phyloP scores from a whole-genome alignment of 2,329 filamentous ascomycete genomes.

The Metarhizium humberi region DNA sequence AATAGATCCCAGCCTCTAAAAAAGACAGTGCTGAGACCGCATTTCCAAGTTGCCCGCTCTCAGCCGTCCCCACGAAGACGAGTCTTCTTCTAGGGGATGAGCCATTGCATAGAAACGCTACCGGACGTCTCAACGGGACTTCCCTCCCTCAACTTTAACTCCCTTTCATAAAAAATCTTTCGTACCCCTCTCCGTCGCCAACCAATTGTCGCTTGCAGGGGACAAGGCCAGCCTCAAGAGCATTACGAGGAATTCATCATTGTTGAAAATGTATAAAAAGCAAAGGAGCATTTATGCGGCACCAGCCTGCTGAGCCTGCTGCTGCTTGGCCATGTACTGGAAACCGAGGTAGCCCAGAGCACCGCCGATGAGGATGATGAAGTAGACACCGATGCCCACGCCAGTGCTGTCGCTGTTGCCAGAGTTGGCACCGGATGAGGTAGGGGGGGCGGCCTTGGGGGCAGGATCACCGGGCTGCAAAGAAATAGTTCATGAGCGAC shows the following conservation, averaged over 20 bases:
- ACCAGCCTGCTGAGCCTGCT: constrained; percentile 18
- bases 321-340: constrained; percentile 60
- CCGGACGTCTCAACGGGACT: neutral
- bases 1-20: constrained; percentile 2
- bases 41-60: neutral
- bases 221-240: neutral
- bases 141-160: neutral
- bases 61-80: neutral
- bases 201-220: neutral
- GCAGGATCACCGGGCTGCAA: constrained; percentile 66
- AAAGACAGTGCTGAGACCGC: constrained; percentile 3
- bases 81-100: neutral
- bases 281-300: neutral
- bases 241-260: neutral
- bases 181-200: neutral
- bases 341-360: constrained; percentile 71
- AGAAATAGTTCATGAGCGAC: neutral
- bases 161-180: neutral
- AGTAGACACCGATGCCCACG: constrained; percentile 73
- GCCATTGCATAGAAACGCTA: neutral
- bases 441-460: constrained; percentile 49
- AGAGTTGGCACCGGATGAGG: constrained; percentile 40
- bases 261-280: neutral
- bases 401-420: constrained; percentile 41
- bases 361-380: constrained; percentile 68